Evolutionary conservation across 2,329 filamentous ascomycete genomes (phyloP).

Genomic region (Tolypocladium ophioglossoides): DNA sequence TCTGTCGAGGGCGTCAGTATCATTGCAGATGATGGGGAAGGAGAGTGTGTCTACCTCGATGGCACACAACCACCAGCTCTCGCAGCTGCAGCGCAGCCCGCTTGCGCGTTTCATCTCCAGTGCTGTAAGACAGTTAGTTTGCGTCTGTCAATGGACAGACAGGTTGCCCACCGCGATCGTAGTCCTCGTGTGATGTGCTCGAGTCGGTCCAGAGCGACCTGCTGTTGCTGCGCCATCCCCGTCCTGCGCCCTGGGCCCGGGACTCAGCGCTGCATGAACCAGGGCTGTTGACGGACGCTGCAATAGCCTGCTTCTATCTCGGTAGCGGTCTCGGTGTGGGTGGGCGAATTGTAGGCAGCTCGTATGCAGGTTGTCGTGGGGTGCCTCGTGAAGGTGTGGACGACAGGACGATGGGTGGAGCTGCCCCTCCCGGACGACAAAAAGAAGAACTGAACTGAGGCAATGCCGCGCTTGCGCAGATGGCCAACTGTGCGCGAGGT

Average conservation of each 20-base stretch:
- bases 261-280: constrained; percentile 18
- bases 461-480: background rate
- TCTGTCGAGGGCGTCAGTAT: constrained; percentile 36
- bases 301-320: constrained; percentile 1
- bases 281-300: constrained; percentile 1
- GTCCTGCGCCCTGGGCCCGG: constrained; percentile 11
- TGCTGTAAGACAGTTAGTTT: constrained; percentile 14
- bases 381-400: background rate
- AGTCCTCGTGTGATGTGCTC: constrained; percentile 45
- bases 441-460: background rate
- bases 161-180: constrained; percentile 37
- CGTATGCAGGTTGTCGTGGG: background rate
- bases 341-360: constrained; percentile 2
- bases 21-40: background rate
- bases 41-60: constrained; percentile 35
- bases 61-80: constrained; percentile 43
- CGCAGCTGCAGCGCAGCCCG: constrained; percentile 42
- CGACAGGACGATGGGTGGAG: background rate
- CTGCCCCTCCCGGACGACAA: background rate
- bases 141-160: background rate
- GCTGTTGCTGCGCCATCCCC: constrained; percentile 34
- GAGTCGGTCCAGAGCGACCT: constrained; percentile 44
- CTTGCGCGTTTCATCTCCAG: constrained; percentile 38
- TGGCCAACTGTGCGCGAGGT: background rate
- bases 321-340: constrained; percentile 1